Evolutionary conservation across 495 filamentous ascomycete genomes (phyloP).

Genomic region (Aspergillus funiculosus): DNA sequence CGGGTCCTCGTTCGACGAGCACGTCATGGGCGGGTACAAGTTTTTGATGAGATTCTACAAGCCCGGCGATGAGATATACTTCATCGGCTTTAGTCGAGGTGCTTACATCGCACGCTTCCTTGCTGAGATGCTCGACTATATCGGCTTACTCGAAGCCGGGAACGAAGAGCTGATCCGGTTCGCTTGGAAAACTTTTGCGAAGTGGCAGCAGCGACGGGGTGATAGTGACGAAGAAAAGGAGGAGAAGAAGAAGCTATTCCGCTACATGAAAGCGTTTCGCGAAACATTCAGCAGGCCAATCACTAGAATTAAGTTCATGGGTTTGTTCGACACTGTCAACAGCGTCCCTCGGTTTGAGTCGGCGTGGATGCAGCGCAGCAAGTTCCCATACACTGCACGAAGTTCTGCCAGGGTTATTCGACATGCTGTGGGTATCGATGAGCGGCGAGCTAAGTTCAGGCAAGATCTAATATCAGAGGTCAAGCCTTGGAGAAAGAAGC

Average conservation of each 20-base stretch:
- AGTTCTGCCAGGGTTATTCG: constrained; percentile 64
- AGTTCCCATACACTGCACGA: constrained; percentile 76
- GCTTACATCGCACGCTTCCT: constrained; percentile 74
- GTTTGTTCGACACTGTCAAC: constrained; percentile 58
- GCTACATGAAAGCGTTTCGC: constrained; percentile 76
- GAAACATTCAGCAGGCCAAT: constrained; percentile 80
- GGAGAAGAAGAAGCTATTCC: constrained; percentile 61
- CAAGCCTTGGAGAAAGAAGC: constrained; percentile 23
- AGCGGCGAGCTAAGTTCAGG: constrained; percentile 62
- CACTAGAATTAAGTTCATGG: constrained; percentile 54
- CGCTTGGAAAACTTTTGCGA: constrained; percentile 79
- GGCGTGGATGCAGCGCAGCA: constrained; percentile 78
- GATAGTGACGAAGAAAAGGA: constrained; percentile 50
- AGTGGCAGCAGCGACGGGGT: constrained; percentile 68
- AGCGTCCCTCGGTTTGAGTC: constrained; percentile 76
- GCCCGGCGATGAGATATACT: constrained; percentile 64
- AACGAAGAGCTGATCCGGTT: constrained; percentile 77
- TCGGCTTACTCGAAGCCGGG: constrained; percentile 65
- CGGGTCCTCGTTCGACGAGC: constrained; percentile 75
- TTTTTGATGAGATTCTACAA: constrained; percentile 78
- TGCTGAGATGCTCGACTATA: constrained; percentile 74
- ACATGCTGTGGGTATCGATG: constrained; percentile 75
- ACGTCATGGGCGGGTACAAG: constrained; percentile 73
- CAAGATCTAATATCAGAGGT: constrained; percentile 67
- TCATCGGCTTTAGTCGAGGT: constrained; percentile 75